Evolutionary conservation across 1,139 yeast genomes (phyloP), one percentile per base, ranked within the genome.

Genomic region (Protomyces pachydermus): DNA sequence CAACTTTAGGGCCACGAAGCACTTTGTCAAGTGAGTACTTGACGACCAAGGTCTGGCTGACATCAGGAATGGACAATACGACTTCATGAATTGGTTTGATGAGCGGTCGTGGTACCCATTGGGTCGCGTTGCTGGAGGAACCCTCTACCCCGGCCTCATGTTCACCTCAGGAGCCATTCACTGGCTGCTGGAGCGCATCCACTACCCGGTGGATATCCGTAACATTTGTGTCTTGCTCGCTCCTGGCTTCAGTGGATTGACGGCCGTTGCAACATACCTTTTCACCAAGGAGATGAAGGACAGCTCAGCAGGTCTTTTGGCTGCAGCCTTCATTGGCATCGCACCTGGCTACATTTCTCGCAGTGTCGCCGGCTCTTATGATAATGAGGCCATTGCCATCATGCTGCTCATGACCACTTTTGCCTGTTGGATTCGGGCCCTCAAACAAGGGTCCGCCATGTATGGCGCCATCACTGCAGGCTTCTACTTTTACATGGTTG

Each of bases 91-190:
- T 75, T 95, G 98, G 98, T 95, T 95, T 73, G 99, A 95, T 75
- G 97, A 93, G 75, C 84, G 97, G 73, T 93, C 98, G 34, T 95
- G 99, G 99, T 95, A 95, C 75, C 99, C 99, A 23, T 81, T 95
- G 69, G 99, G 99, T 20, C 84, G 99, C 77, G 98, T 95, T 72
- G 93, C 98, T 12, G 99, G 99, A 70, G 99, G 99, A 68, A 95
- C 99, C 2, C 78, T 95, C 69, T 95, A 95, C 74, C 99, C 99
- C 2, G 99, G 99, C 9, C 80, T 95, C 70, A 95, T 95, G 99
- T 97, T 95, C 51, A 91, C 98, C 5, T 87, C 96, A 9, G 96
- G 96, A 39, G 82, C 88, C 34, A 87, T 95, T 66, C 91, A 95
- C 86, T 88, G 86, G 71, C 72, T 84, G 12, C 80, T 93, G 69